These are phyloP conservation scores for Metschnikowia santaceciliae DNA, from an alignment of 805 yeast species.

Conservation along the genomic window DNA sequence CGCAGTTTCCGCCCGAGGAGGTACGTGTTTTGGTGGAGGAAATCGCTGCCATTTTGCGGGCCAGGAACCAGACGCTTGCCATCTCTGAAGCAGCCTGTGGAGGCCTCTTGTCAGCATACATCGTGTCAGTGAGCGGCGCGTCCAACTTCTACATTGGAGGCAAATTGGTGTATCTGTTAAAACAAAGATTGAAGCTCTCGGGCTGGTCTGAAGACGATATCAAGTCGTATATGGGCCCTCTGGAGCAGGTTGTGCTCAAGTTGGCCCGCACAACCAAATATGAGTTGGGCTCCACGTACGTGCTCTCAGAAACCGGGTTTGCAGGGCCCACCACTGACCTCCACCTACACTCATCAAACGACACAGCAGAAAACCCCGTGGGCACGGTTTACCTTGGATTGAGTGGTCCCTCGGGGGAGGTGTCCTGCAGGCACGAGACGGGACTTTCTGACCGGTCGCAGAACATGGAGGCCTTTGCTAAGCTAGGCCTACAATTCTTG, in stretches of 20 bases:
- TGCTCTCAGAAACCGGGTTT: constrained; percentile 81
- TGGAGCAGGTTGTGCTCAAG: constrained; percentile 67
- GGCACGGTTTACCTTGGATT: constrained; percentile 75
- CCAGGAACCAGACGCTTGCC: constrained; percentile 61
- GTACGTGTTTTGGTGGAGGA: constrained; percentile 46
- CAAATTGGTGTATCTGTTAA: constrained; percentile 71
- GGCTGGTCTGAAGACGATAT: constrained; percentile 80
- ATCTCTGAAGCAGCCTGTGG: constrained; percentile 91
- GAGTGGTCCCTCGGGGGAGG: constrained; percentile 59
- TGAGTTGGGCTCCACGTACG: constrained; percentile 80
- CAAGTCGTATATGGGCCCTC: constrained; percentile 72
- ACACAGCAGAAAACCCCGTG: constrained; percentile 29
- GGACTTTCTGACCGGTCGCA: constrained; percentile 48
- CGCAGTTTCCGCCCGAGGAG: constrained; percentile 58
- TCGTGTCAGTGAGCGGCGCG: constrained; percentile 84
- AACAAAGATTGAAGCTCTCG: constrained; percentile 65
- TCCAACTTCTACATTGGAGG: constrained; percentile 82
- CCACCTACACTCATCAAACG: constrained; percentile 30
- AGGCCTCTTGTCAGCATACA: constrained; percentile 74
- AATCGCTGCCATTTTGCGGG: constrained; percentile 55
- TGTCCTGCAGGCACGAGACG: constrained; percentile 45
- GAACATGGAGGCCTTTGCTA: constrained; percentile 78
- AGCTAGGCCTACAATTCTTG: constrained; percentile 57
- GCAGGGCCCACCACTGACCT: constrained; percentile 66
- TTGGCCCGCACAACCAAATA: constrained; percentile 75